These are phyloP conservation scores for Hordeum marinum DNA, from an alignment of 176 grass and related monocot genomes.

Conservation along the genomic window DNA sequence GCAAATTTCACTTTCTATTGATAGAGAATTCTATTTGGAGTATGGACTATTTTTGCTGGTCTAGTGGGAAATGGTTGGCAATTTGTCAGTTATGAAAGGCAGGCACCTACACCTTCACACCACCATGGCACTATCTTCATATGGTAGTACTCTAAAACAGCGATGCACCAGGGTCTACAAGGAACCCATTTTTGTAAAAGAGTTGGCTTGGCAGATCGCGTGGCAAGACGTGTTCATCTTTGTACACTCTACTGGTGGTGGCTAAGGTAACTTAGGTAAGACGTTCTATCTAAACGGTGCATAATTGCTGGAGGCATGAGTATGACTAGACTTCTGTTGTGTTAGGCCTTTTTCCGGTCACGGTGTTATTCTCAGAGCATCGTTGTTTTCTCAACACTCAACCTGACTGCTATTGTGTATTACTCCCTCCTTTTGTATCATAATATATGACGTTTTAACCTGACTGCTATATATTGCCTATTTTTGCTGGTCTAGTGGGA, in stretches of 20 bases:
- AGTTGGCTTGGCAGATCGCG: slow-evolving; percentile 80
- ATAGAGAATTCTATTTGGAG: background rate
- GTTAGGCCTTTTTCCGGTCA: slow-evolving; percentile 67
- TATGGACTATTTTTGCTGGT: slow-evolving; percentile 31
- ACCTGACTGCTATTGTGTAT: background rate
- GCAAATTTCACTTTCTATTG: background rate
- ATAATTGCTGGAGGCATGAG: slow-evolving; percentile 4
- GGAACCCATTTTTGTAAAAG: slow-evolving; percentile 81
- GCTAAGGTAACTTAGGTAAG: slow-evolving; percentile 73
- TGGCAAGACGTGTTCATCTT: slow-evolving; percentile 83
- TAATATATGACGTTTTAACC: too few species aligned
- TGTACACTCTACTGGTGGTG: slow-evolving; percentile 95
- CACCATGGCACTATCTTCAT: background rate
- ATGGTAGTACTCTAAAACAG: background rate
- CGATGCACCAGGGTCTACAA: slow-evolving; percentile 53
- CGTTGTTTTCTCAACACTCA: background rate
- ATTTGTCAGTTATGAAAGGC: slow-evolving; percentile 84
- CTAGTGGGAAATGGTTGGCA: slow-evolving; percentile 87
- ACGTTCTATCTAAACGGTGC: background rate
- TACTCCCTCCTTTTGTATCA: background rate
- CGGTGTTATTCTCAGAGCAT: slow-evolving; percentile 77
- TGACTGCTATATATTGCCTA: too few species aligned
- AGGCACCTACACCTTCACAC: slow-evolving; percentile 2
- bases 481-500: too few species aligned
- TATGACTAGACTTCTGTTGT: slow-evolving; percentile 8